phyloP scores from a whole-genome alignment of 148 eudicot species.

The Gaultheria prostrata region DNA sequence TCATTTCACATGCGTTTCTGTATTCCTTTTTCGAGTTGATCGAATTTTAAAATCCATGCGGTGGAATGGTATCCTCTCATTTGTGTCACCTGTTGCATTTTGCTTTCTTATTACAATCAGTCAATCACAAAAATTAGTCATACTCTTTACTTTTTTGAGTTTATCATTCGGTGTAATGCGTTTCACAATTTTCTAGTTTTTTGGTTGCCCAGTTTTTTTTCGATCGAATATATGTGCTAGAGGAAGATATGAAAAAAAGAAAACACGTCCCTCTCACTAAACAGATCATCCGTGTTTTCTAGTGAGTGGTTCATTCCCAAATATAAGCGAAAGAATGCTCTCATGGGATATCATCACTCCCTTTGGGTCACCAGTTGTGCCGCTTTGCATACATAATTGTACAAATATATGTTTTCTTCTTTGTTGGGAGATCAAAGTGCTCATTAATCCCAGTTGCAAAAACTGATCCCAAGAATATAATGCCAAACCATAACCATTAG shows the following conservation, averaged over 20 bases:
- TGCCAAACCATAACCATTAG: slow-evolving; percentile 36
- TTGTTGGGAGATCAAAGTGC: slow-evolving; percentile 62
- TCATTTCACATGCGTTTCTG: no score
- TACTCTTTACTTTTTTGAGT: no score
- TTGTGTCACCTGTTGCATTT: no score
- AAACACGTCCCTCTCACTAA: slow-evolving; percentile 55
- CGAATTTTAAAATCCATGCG: no score
- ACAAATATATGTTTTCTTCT: slow-evolving; percentile 73
- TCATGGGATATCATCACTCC: slow-evolving; percentile 89
- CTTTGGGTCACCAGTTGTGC: slow-evolving; percentile 97
- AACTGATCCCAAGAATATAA: slow-evolving; percentile 64
- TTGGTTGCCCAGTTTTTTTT: no score
- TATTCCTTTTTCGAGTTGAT: no score
- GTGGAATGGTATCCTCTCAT: no score
- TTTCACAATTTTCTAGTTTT: no score
- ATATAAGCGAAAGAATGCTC: slow-evolving; percentile 72
- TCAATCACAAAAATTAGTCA: no score
- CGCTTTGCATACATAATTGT: slow-evolving; percentile 98
- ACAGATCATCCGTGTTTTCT: slow-evolving; percentile 77
- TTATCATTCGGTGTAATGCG: no score
- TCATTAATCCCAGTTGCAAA: slow-evolving; percentile 45
- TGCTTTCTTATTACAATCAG: no score
- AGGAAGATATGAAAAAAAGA: slow-evolving; percentile 90
- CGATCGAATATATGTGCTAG: slow-evolving; percentile 96
- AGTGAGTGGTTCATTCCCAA: slow-evolving; percentile 73